A percentile compares a stretch with the other conserved stretches of the same genome.
phyloP scores from a whole-genome alignment of 2,329 filamentous ascomycete species.

The Emmonsia crescens region DNA sequence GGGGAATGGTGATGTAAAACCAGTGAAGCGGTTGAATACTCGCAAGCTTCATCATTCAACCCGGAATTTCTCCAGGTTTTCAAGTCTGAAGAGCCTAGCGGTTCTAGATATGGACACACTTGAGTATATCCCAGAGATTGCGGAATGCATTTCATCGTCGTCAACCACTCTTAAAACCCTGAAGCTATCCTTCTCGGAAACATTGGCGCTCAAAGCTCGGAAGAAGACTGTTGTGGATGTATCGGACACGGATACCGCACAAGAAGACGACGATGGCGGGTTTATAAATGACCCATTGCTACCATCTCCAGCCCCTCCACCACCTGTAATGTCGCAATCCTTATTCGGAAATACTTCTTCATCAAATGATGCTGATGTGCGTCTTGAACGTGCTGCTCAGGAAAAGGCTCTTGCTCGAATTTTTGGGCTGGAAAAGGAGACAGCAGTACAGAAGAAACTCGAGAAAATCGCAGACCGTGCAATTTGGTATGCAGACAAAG shows the following conservation, averaged over 20 bases:
- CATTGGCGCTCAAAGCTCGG: constrained; percentile 39
- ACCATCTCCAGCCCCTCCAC: constrained; percentile 7
- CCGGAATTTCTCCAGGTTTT: constrained; percentile 48
- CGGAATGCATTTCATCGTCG: constrained; percentile 45
- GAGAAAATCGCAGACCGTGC: constrained; percentile 11
- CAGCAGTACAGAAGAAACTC: constrained; percentile 6
- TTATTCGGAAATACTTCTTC: constrained; percentile 6
- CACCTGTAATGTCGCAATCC: neutral
- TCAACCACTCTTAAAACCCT: constrained; percentile 45
- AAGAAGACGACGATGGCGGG: constrained; percentile 33
- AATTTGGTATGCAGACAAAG: constrained; percentile 9
- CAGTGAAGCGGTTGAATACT: neutral
- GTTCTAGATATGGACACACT: constrained; percentile 52
- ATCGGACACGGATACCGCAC: constrained; percentile 42
- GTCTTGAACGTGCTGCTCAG: constrained; percentile 13
- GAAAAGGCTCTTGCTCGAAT: constrained; percentile 15
- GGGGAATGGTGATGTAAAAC: neutral
- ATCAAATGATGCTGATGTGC: constrained; percentile 14
- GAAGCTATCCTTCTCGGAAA: constrained; percentile 48
- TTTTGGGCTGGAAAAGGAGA: constrained; percentile 13
- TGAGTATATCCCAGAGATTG: constrained; percentile 47
- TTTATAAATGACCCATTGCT: constrained; percentile 26
- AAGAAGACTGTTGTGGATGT: constrained; percentile 33
- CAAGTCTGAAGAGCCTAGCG: constrained; percentile 41
- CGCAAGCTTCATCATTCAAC: constrained; percentile 27